These are phyloP conservation scores for Austropuccinia psidii DNA, from an alignment of 1,284 basidiomycete species.

Conservation along the genomic window DNA sequence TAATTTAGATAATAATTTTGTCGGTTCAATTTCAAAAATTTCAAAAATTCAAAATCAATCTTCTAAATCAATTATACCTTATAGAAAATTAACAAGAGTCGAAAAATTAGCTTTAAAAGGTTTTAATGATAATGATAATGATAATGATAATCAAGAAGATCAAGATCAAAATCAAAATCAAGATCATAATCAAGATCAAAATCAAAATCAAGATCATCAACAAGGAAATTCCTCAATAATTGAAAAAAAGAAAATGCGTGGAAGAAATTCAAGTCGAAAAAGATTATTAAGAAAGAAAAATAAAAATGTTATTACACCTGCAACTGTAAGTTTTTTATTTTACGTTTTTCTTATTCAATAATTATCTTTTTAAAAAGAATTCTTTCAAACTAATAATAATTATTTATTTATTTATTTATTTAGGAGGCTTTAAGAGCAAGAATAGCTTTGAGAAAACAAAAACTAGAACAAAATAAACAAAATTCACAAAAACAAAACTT, in stretches of 20 bases:
- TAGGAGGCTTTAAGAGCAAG: too few relatives aligned
- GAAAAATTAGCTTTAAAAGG: constrained; percentile 65
- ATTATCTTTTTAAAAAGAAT: too few relatives aligned
- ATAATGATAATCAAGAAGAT: constrained; percentile 45
- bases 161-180: constrained; percentile 48
- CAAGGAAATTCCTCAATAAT: constrained; percentile 56
- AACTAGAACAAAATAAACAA: too few relatives aligned
- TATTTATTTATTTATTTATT: too few relatives aligned
- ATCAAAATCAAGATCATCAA: constrained; percentile 46
- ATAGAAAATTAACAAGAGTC: constrained; percentile 62
- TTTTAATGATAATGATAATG: constrained; percentile 57
- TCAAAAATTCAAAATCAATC: constrained; percentile 8
- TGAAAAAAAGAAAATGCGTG: constrained; percentile 73
- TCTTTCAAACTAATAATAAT: too few relatives aligned
- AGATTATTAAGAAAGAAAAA: constrained; percentile 56
- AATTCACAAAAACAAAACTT: too few relatives aligned
- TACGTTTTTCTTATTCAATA: background rate
- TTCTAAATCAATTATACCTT: constrained; percentile 53
- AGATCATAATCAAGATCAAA: constrained; percentile 47
- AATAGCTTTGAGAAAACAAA: too few relatives aligned
- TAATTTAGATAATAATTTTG: constrained; percentile 71
- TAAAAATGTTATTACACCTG: constrained; percentile 34
- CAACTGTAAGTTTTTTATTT: constrained; percentile 13
- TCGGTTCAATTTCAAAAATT: constrained; percentile 9
- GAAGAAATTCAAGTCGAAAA: constrained; percentile 64